Evolutionary conservation across 2,329 filamentous ascomycete species (phyloP).

Genomic region (Monilinia vaccinii-corymbosi): DNA sequence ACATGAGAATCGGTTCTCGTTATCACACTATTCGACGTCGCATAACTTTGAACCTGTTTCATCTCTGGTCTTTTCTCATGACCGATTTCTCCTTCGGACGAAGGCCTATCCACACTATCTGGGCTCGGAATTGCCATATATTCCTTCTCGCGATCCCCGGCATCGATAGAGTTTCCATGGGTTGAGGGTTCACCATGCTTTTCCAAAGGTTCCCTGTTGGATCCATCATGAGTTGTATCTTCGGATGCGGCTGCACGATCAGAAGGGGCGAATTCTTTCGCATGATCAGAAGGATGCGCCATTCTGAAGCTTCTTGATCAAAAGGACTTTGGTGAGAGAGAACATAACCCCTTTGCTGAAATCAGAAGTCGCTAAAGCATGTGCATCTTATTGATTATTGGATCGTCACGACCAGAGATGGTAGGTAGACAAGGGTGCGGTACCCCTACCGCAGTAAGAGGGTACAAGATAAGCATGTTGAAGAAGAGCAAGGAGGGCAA

Average conservation of each 20-base stretch:
- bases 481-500: no score
- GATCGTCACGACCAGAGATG: background rate
- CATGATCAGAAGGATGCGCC: conserved; percentile 1
- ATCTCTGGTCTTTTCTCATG: conserved; percentile 29
- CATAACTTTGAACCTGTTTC: conserved; percentile 41
- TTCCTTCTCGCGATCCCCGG: conserved; percentile 21
- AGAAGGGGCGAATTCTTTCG: conserved; percentile 2
- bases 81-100: conserved; percentile 11
- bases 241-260: background rate
- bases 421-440: no score
- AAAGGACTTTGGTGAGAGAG: background rate
- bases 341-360: background rate
- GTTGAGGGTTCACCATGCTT: conserved; percentile 3
- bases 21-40: conserved; percentile 43
- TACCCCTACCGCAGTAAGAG: no score
- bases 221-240: conserved; percentile 3
- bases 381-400: background rate
- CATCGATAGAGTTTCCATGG: background rate
- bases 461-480: no score
- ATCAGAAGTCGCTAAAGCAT: background rate
- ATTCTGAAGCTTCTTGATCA: conserved; percentile 4
- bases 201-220: conserved; percentile 5
- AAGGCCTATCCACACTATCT: conserved; percentile 13
- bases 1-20: conserved; percentile 34
- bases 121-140: conserved; percentile 19